phyloP scores from a whole-genome alignment of 2,329 filamentous ascomycete genomes.

The Drechmeria coniospora region DNA sequence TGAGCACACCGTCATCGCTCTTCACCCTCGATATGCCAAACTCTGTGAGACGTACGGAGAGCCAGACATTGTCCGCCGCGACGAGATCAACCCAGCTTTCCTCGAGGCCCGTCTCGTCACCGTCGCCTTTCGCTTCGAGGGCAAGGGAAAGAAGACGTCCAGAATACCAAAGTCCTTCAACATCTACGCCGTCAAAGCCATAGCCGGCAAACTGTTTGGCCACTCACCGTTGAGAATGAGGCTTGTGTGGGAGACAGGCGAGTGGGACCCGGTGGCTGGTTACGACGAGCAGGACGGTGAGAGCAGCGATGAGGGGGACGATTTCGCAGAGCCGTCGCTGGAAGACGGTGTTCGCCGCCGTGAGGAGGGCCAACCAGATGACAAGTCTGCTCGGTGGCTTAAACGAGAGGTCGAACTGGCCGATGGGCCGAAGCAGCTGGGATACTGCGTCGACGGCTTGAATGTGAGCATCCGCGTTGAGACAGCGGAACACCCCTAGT shows the following conservation, averaged over 20 bases:
- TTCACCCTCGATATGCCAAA: constrained; percentile 57
- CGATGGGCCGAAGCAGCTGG: constrained; percentile 66
- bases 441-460: constrained; percentile 64
- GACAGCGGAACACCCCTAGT: constrained; percentile 7
- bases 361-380: constrained; percentile 12
- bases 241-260: constrained; percentile 78
- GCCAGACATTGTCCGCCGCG: constrained; percentile 44
- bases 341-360: too few species aligned
- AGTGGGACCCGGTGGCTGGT: constrained; percentile 65
- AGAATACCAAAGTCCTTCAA: constrained; percentile 63
- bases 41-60: constrained; percentile 65
- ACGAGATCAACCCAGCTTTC: constrained; percentile 57
- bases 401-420: constrained; percentile 66
- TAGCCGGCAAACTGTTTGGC: constrained; percentile 57
- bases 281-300: constrained; percentile 43
- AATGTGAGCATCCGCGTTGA: constrained; percentile 62
- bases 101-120: constrained; percentile 63
- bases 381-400: constrained; percentile 44
- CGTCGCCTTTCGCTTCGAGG: constrained; percentile 34
- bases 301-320: constrained; percentile 36
- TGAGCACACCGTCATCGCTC: constrained; percentile 38
- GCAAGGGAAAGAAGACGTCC: constrained; percentile 14
- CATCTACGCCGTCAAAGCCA: constrained; percentile 66
- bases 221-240: constrained; percentile 47
- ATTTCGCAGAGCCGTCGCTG: constrained; percentile 15